phyloP scores from a whole-genome alignment of 805 yeast genomes.

The Brettanomyces nanus region DNA sequence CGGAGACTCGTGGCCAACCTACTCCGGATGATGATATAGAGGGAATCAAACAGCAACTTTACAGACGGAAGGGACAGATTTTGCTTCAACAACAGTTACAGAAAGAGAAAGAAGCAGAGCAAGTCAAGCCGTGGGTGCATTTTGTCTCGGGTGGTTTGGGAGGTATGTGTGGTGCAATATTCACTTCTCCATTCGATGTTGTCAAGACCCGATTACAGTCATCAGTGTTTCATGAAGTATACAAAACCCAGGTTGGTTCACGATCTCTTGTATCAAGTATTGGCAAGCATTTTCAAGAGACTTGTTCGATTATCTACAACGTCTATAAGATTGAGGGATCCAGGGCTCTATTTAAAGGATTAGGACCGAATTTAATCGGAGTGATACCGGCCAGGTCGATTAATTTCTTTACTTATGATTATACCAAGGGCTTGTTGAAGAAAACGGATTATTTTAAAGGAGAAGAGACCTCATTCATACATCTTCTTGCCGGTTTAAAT shows the following conservation, averaged over 20 bases:
- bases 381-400: slow-evolving; percentile 97
- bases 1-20: slow-evolving; percentile 10
- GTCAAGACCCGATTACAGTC: slow-evolving; percentile 94
- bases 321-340: slow-evolving; percentile 76
- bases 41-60: background rate
- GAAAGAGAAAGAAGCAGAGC: slow-evolving; percentile 1
- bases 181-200: slow-evolving; percentile 92
- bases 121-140: slow-evolving; percentile 59
- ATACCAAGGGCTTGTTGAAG: slow-evolving; percentile 74
- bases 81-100: slow-evolving; percentile 3
- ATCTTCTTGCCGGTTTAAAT: slow-evolving; percentile 73
- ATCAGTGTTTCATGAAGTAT: slow-evolving; percentile 61
- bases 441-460: slow-evolving; percentile 55
- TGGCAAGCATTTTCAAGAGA: slow-evolving; percentile 72
- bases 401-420: slow-evolving; percentile 93
- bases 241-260: slow-evolving; percentile 22
- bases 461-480: slow-evolving; percentile 76
- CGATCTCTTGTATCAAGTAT: slow-evolving; percentile 27
- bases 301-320: slow-evolving; percentile 59
- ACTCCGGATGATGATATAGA: slow-evolving; percentile 1
- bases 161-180: slow-evolving; percentile 96
- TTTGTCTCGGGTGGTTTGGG: slow-evolving; percentile 91
- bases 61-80: background rate
- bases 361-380: slow-evolving; percentile 95
- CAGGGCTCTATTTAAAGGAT: slow-evolving; percentile 82